Base-by-base conservation (phyloP, 768 basidiomycete species). In the Clavaria fumosa region DNA sequence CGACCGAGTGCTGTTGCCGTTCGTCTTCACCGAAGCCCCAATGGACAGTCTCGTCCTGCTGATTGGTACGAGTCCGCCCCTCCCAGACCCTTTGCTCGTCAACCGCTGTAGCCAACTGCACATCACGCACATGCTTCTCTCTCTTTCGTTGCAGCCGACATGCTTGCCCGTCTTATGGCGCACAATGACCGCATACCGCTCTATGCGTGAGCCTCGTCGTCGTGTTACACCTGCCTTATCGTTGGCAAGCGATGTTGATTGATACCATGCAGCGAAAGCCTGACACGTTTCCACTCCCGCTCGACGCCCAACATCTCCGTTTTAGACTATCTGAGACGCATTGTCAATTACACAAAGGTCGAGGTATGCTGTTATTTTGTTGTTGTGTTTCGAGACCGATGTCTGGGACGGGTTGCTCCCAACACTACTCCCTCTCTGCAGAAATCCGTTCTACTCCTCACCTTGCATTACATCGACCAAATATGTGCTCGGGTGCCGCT, bases 151-250 rank as follows among this genome's bases (percentile, higher is more conserved):
- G 20, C 56, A 91, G 89, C 88, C 50, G 84, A 91, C 60, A 97
- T 97, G 91, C 74, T 99, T 49, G 75, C 90, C 53, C 82, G 90
- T 45, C 66, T 99, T 50, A 90, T 95, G 60, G 65, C 70, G 38
- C 88, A 95, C 71, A 99, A 99, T 67, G 93, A 99, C 65, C 75
- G 73, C 54, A 89, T 99, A 57, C 82, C 88, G 40, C 66, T 97
- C 45, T 75, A 77, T 26, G 79, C 88, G 74, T 88, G 65, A 50
- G 73, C n/a, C n/a, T 65, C 41, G 45, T 19, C n/a, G 2, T 45
- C 39, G 37, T 40, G 14, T 28, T 28, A 14, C 9, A 28, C 14
- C 26, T 28, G 26, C 26, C 9, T 9, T 28, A 9, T 28, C 26
- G 14, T 28, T 9, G 26, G 14, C 9, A 28, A 14, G 26, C 40